These are phyloP conservation scores for Boechera stricta DNA, from an alignment of 345 rosid species.

Conservation along the genomic window DNA sequence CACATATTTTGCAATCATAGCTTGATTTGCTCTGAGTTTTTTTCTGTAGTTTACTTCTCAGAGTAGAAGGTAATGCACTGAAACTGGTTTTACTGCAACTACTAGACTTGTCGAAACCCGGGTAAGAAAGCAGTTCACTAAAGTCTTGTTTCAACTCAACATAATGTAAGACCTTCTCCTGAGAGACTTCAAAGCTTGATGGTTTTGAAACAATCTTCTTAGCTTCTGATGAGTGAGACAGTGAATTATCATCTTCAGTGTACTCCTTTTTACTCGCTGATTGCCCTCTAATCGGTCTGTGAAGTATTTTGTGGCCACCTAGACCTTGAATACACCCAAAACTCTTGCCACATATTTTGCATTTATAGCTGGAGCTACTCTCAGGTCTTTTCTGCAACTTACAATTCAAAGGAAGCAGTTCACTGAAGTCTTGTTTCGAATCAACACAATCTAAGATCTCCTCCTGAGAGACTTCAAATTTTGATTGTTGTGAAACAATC, in stretches of 20 bases:
- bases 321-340: background rate
- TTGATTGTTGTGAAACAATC: slow-evolving; percentile 19
- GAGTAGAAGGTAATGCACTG: background rate
- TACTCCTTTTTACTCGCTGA: background rate
- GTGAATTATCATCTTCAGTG: background rate
- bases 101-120: background rate
- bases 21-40: background rate
- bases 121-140: background rate
- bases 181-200: slow-evolving; percentile 17
- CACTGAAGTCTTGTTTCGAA: background rate
- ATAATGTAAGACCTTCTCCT: background rate
- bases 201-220: slow-evolving; percentile 15
- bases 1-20: slow-evolving; percentile 20
- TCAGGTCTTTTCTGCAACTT: background rate
- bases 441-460: slow-evolving; percentile 1
- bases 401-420: background rate
- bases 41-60: background rate
- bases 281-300: background rate
- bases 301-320: background rate
- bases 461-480: background rate
- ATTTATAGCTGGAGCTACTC: background rate
- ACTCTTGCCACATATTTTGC: background rate
- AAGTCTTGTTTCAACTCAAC: background rate
- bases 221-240: slow-evolving; percentile 4
- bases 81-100: background rate